Conservation (phyloP, 1,284 basidiomycete genomes). For the Ceratobasidium sp. region DNA sequence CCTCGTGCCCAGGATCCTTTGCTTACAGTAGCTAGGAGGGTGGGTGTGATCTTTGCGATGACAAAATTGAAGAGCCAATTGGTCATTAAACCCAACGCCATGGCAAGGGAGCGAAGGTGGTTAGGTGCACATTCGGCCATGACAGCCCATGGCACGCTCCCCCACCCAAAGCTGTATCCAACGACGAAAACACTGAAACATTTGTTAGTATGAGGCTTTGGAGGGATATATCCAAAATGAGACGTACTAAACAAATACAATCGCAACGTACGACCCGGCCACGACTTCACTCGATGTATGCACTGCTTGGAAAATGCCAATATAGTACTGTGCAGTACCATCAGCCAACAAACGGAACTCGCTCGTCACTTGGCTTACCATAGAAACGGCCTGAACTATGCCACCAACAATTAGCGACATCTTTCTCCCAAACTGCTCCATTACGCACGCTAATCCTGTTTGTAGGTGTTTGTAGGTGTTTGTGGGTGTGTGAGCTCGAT, state of each 20-base stretch:
- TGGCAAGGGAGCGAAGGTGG: conserved; percentile 52
- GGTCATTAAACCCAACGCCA: conserved; percentile 49
- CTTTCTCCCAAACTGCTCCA: conserved; percentile 47
- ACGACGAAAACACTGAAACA: conserved; percentile 11
- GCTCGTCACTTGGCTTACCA: not conserved
- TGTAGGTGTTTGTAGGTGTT: no score
- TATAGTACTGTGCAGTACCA: conserved; percentile 43
- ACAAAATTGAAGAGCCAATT: conserved; percentile 52
- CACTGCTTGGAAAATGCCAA: conserved; percentile 43
- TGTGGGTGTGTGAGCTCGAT: no score
- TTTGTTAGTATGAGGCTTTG: not conserved
- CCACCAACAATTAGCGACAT: conserved; percentile 43
- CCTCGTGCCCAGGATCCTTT: not conserved
- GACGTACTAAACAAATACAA: conserved; percentile 47
- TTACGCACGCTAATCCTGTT: conserved; percentile 40
- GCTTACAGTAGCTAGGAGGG: conserved; percentile 51
- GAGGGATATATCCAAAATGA: not conserved
- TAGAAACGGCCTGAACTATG: conserved; percentile 44
- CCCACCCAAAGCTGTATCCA: conserved; percentile 40
- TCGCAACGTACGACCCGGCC: conserved; percentile 45
- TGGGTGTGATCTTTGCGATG: conserved; percentile 52
- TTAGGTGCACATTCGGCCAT: conserved; percentile 53
- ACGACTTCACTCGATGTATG: conserved; percentile 37
- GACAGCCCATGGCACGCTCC: conserved; percentile 48
- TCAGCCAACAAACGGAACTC: not conserved